Conservation (phyloP, 2,329 filamentous ascomycete genomes). For the Periconia digitata region DNA sequence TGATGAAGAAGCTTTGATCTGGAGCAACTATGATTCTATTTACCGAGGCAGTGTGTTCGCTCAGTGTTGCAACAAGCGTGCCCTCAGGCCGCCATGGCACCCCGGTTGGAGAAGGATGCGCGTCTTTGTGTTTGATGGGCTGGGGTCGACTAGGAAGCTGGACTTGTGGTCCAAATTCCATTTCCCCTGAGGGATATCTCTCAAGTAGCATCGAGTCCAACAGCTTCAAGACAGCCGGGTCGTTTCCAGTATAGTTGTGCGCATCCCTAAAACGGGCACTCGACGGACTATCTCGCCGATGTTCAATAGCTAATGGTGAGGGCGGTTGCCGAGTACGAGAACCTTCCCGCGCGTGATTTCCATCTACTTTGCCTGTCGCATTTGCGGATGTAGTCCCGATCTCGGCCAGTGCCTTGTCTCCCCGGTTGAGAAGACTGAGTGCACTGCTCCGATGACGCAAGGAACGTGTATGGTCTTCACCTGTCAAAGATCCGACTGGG, state of each 20-base stretch:
- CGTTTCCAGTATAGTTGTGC: constrained; percentile 84
- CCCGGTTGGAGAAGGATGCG: constrained; percentile 50
- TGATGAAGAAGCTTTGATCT: constrained; percentile 93
- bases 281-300: constrained; percentile 33
- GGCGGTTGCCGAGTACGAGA: constrained; percentile 30
- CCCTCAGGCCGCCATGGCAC: constrained; percentile 82
- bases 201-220: constrained; percentile 81
- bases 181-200: constrained; percentile 61
- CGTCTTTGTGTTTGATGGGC: constrained; percentile 57
- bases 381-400: constrained; percentile 65
- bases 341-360: constrained; percentile 39
- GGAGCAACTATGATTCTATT: constrained; percentile 81
- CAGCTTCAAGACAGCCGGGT: constrained; percentile 62
- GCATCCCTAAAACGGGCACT: constrained; percentile 59
- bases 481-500: constrained; percentile 31
- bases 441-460: constrained; percentile 57
- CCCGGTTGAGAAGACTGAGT: constrained; percentile 61
- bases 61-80: constrained; percentile 81
- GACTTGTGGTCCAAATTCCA: constrained; percentile 77
- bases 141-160: constrained; percentile 62
- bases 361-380: constrained; percentile 66
- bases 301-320: constrained; percentile 34
- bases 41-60: constrained; percentile 81
- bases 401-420: constrained; percentile 66
- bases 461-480: constrained; percentile 36